Percentiles rank a stretch among this genome's conserved stretches.
Conservation (phyloP, 139 green algal species). For the Chlamydomonas schloesseri region DNA sequence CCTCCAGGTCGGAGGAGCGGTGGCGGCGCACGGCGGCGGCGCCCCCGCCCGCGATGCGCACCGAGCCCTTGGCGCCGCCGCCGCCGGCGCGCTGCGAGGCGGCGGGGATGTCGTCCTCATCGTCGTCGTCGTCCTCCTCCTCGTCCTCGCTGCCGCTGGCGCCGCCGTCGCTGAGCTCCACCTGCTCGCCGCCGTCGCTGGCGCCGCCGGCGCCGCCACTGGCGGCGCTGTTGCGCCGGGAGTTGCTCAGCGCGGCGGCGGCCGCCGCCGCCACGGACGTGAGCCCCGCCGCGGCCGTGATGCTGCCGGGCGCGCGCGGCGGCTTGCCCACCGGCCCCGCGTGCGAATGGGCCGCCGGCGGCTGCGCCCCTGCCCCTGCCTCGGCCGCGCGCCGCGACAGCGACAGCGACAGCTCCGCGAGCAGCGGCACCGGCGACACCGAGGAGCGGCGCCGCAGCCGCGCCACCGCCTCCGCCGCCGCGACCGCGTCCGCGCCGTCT, state of each 20-base stretch:
- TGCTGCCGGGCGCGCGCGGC: no score
- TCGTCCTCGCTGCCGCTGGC: background rate
- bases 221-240: background rate
- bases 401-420: no score
- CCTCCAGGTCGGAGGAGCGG: background rate
- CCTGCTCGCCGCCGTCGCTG: background rate
- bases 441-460: no score
- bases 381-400: no score
- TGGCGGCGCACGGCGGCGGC: conserved; percentile 5
- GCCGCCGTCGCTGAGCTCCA: background rate
- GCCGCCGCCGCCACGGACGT: background rate
- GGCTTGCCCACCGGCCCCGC: no score
- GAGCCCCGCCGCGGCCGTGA: background rate
- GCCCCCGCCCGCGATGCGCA: background rate
- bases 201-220: background rate
- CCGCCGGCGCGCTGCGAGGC: no score
- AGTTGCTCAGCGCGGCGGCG: background rate
- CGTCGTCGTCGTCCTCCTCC: background rate
- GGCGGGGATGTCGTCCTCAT: background rate
- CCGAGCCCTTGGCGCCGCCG: background rate
- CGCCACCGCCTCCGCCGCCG: no score
- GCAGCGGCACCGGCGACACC: no score
- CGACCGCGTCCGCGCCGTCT: no score
- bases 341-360: no score
- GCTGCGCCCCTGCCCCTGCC: no score